Conservation (phyloP, 768 basidiomycete genomes). For the Termitomyces sp. region DNA sequence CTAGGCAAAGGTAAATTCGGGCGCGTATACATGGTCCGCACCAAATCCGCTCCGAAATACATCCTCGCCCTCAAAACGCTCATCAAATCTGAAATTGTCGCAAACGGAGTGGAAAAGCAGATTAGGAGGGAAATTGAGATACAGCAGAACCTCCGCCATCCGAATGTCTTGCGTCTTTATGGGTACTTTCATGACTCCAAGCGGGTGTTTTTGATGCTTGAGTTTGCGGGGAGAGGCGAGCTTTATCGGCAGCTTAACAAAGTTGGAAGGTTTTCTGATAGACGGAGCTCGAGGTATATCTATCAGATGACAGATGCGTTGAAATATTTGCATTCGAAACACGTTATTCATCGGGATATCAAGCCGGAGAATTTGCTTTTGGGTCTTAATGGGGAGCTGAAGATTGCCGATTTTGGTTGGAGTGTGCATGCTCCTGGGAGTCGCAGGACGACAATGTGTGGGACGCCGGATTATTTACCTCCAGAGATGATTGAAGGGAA, state of each 20-base stretch:
- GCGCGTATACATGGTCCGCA: conserved; percentile 96
- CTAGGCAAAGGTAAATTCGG: conserved; percentile 99
- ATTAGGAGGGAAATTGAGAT: conserved; percentile 97
- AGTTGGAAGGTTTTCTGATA: conserved; percentile 81
- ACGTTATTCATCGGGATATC: conserved; percentile 98
- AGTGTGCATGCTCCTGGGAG: conserved; percentile 93
- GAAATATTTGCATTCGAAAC: conserved; percentile 88
- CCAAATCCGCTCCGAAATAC: conserved; percentile 80
- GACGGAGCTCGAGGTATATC: conserved; percentile 82
- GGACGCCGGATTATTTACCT: conserved; percentile 93
- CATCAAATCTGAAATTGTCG: conserved; percentile 92
- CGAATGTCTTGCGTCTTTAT: conserved; percentile 88
- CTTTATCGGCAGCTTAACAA: conserved; percentile 93
- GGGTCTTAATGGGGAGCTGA: conserved; percentile 92
- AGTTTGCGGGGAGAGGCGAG: conserved; percentile 96
- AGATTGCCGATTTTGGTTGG: conserved; percentile 99
- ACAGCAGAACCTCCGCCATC: conserved; percentile 92
- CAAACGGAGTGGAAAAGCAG: conserved; percentile 91
- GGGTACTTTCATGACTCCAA: conserved; percentile 98
- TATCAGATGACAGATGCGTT: conserved; percentile 98
- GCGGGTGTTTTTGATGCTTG: conserved; percentile 96
- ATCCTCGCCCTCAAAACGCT: conserved; percentile 96
- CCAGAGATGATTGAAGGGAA: conserved; percentile 97
- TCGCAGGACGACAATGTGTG: conserved; percentile 84
- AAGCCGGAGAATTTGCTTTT: conserved; percentile 97